These are phyloP conservation scores for Podaxis sp. DNA, from an alignment of 768 basidiomycete genomes.

Conservation along the genomic window DNA sequence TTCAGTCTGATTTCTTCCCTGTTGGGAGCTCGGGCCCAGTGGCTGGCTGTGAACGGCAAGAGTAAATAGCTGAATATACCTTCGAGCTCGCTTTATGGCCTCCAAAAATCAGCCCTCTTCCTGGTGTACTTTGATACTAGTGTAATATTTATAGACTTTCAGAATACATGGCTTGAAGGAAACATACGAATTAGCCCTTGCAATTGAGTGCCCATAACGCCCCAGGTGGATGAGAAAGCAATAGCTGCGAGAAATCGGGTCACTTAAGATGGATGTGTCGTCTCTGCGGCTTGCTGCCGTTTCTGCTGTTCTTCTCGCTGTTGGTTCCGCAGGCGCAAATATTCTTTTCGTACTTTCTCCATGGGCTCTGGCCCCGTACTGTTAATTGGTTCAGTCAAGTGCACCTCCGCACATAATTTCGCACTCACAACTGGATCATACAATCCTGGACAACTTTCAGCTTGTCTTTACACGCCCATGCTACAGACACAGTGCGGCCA, in stretches of 20 bases:
- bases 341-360: constrained; percentile 70
- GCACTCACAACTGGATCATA: constrained; percentile 76
- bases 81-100: not conserved
- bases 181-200: constrained; percentile 6
- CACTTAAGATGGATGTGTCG: not conserved
- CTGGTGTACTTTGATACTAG: not conserved
- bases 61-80: constrained; percentile 22
- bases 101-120: not conserved
- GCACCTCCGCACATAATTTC: not conserved
- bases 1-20: constrained; percentile 67
- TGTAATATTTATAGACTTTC: constrained; percentile 1
- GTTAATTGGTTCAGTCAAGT: constrained; percentile 5
- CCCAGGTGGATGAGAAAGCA: not conserved
- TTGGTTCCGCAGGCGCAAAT: constrained; percentile 62
- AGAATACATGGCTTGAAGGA: constrained; percentile 7
- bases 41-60: constrained; percentile 52
- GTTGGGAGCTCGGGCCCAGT: constrained; percentile 68
- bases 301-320: constrained; percentile 26
- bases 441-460: constrained; percentile 74
- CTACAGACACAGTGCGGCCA: constrained; percentile 80
- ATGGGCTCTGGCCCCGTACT: constrained; percentile 78
- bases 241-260: too few species aligned
- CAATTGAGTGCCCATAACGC: constrained; percentile 1
- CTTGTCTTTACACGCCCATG: constrained; percentile 78
- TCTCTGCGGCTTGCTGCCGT: not conserved